phyloP scores from a whole-genome alignment of 306 rosid genomes.

The Vigna trinervia region DNA sequence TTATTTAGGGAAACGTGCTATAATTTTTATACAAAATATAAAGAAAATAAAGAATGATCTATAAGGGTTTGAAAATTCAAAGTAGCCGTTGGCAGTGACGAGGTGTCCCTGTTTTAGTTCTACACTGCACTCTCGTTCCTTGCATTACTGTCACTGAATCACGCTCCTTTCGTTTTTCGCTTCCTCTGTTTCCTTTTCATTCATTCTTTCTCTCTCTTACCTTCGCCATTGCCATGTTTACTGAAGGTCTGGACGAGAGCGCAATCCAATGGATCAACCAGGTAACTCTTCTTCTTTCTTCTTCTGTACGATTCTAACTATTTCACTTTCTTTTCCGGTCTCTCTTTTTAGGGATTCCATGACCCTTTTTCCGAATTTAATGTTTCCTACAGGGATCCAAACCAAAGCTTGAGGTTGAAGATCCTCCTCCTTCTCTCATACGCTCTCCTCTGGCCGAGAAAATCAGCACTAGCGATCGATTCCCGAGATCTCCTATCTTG shows the following conservation, averaged over 20 bases:
- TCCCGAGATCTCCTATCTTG: conserved; percentile 66
- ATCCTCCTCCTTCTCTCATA: conserved; percentile 27
- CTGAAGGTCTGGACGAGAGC: conserved; percentile 89
- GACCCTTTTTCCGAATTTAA: background rate
- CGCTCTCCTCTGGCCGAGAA: conserved; percentile 75
- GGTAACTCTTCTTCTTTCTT: conserved; percentile 46
- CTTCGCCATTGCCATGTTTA: conserved; percentile 60
- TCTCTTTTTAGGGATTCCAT: background rate
- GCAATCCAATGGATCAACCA: conserved; percentile 91
- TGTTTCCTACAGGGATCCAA: conserved; percentile 57
- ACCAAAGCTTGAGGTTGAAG: conserved; percentile 45
- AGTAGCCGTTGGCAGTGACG: conserved; percentile 4
- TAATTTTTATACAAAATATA: background rate
- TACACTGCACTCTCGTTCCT: background rate
- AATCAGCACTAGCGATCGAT: conserved; percentile 39
- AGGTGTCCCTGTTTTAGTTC: background rate
- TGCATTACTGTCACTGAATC: too few species aligned
- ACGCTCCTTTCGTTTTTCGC: background rate
- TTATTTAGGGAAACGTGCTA: too few species aligned
- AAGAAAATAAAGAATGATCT: background rate
- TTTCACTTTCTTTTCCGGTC: background rate
- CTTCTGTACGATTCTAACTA: too few species aligned
- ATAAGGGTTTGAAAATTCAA: background rate
- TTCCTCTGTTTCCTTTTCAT: background rate
- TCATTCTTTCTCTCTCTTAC: background rate